Conservation (phyloP, 805 yeast species). For the Metschnikowia amazonensis region DNA sequence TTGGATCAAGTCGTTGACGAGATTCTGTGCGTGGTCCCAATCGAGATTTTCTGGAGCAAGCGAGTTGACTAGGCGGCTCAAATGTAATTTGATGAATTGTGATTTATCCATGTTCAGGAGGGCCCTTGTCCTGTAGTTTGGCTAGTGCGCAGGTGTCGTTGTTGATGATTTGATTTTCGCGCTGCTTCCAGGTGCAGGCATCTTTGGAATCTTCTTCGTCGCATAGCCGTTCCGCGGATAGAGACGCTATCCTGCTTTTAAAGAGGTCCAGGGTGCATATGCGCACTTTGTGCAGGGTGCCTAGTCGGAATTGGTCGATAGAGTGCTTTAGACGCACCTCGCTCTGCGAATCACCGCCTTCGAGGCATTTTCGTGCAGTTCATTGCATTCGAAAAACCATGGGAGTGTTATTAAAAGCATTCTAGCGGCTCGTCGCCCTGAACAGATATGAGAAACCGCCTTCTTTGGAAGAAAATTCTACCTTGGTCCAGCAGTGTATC, state of each 20-base stretch:
- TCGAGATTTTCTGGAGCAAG: conserved; percentile 38
- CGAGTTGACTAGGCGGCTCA: conserved; percentile 33
- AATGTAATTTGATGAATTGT: conserved; percentile 32
- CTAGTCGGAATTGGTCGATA: background rate
- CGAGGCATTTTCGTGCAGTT: background rate
- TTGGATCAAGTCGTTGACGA: conserved; percentile 27
- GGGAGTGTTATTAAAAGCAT: background rate
- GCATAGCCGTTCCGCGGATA: background rate
- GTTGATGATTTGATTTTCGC: conserved; percentile 6
- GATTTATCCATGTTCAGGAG: conserved; percentile 20
- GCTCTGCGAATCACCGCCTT: background rate
- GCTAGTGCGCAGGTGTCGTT: conserved; percentile 6
- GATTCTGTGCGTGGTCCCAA: conserved; percentile 29
- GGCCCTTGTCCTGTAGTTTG: conserved; percentile 19
- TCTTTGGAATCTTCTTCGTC: background rate
- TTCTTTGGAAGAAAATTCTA: background rate
- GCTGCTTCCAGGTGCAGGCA: conserved; percentile 1
- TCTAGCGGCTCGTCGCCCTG: background rate
- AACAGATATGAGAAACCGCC: background rate
- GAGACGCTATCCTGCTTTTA: background rate
- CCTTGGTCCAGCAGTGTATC: background rate
- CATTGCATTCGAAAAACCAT: background rate
- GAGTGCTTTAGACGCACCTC: background rate
- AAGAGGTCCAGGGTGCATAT: too few species aligned
- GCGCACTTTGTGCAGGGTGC: background rate